Percentiles rank a stretch among this genome's conserved stretches.
Evolutionary conservation across 768 basidiomycete genomes (phyloP).

Genomic region (Suillus fuscotomentosus): DNA sequence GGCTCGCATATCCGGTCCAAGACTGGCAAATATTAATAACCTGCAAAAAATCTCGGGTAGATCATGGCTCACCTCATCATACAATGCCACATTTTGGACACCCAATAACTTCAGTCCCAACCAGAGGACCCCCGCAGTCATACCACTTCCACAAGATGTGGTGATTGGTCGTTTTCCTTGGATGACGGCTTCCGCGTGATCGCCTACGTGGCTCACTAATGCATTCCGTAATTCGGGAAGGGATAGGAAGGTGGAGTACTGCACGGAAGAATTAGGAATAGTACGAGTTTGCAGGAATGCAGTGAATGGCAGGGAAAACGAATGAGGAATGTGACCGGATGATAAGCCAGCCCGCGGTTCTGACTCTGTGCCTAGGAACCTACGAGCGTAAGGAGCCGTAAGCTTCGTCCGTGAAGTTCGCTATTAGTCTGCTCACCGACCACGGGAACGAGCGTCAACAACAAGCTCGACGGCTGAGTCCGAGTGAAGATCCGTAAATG

Average conservation of each 20-base stretch:
- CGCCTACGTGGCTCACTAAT: constrained; percentile 65
- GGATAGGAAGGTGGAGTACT: constrained; percentile 61
- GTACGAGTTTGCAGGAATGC: constrained; percentile 55
- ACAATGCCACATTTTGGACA: constrained; percentile 63
- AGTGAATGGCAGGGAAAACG: constrained; percentile 82
- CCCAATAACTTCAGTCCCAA: constrained; percentile 79
- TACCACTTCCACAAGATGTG: constrained; percentile 91
- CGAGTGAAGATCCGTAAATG: constrained; percentile 42
- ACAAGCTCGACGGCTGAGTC: constrained; percentile 61
- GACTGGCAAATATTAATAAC: constrained; percentile 51
- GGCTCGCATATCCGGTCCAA: constrained; percentile 91
- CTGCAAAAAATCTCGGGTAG: constrained; percentile 8
- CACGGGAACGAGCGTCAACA: constrained; percentile 84
- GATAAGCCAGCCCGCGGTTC: constrained; percentile 88
- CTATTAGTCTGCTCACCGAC: constrained; percentile 50
- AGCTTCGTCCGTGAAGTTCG: constrained; percentile 1
- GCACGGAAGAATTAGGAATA: constrained; percentile 32
- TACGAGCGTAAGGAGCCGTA: constrained; percentile 29
- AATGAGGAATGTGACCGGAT: constrained; percentile 91
- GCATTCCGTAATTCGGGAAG: constrained; percentile 56
- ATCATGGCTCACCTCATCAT: constrained; percentile 78
- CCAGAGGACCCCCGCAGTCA: constrained; percentile 97
- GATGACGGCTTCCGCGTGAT: constrained; percentile 54
- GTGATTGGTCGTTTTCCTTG: constrained; percentile 61
- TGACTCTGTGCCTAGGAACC: constrained; percentile 77